Base-by-base conservation (phyloP, 805 yeast genomes). In the Schwanniomyces polymorphus region DNA sequence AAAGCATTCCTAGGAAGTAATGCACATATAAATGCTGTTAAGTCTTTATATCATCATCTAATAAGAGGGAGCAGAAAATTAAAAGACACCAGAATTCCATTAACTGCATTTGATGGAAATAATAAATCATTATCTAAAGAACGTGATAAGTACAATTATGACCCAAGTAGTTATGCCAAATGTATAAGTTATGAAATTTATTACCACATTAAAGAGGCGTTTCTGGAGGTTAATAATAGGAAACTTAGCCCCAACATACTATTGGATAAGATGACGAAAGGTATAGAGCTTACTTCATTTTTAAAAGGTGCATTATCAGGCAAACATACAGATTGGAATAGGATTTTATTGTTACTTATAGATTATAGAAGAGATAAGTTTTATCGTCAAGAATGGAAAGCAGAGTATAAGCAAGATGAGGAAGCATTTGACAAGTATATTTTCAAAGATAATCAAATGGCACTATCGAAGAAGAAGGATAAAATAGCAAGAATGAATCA, bases 151-250 rank as follows among this genome's bases (percentile, higher is more conserved):
- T 35, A 17, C 10, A 28, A 18, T 2, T 16, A 46, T 6, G 48
- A 59, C 34, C 53, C 53, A 5, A 18, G 37, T 17, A 46, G 43
- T 29, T 58, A 62, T 40, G 41, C 52, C 7, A 42, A 44, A 8
- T 53, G 51, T 39, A 44, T 60, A 18, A 35, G 45, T 7, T 47
- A 55, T 6, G 68, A 63, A 42, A 17, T 63, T 37, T 38, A 42
- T 11, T 55, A 57, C 27, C 45, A 42, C 7, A 43, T 53, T 1
- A 45, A 47, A 11, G 56, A 56, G 27, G 61, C 55, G 44, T 54
- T 63, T 42, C 27, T 50, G 28, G 27, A 26, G 7, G 16, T 9
- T 6, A 28, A 14, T 42, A 31, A 31, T 14, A 11, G 35, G 11
- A 31, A 14, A 14, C 9, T 31, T 16, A 31, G 9, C 9, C 7